Percentiles rank a stretch among this genome's conserved stretches.
These are phyloP conservation scores for Citrullus amarus DNA, from an alignment of 306 rosid genomes.

Conservation along the genomic window DNA sequence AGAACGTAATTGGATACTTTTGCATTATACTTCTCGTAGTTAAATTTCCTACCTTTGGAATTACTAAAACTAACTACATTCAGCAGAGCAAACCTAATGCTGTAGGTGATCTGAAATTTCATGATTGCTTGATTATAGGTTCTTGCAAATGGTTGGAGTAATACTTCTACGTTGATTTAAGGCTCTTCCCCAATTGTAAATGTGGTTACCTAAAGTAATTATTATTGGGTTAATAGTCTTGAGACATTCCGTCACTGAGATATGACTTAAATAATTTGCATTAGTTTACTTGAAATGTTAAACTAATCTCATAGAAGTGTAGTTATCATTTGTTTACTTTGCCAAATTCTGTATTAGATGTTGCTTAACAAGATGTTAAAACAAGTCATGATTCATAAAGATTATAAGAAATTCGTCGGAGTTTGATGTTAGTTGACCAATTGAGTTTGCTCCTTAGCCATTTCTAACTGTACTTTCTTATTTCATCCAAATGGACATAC, in stretches of 20 bases:
- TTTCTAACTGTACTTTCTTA: not conserved
- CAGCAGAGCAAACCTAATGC: not conserved
- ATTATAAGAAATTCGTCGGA: not conserved
- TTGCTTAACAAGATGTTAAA: not conserved
- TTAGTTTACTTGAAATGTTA: not conserved
- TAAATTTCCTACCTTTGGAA: not conserved
- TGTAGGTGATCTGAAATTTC: not conserved
- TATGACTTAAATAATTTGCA: not conserved
- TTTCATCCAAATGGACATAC: not conserved
- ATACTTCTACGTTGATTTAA: not conserved
- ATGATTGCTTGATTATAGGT: not conserved
- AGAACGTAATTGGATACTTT: not conserved
- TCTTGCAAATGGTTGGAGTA: not conserved
- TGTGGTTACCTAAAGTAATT: not conserved
- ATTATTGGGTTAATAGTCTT: not conserved
- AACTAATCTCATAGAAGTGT: not conserved
- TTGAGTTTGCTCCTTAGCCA: not conserved
- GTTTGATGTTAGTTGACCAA: not conserved
- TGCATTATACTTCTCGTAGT: not conserved
- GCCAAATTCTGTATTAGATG: not conserved
- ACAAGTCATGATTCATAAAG: not conserved
- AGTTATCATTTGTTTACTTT: not conserved
- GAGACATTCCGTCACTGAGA: not conserved
- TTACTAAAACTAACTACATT: not conserved
- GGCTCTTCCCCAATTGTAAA: not conserved